These are phyloP conservation scores for Penicillium olsonii DNA, from an alignment of 2,329 filamentous ascomycete species.

Conservation along the genomic window DNA sequence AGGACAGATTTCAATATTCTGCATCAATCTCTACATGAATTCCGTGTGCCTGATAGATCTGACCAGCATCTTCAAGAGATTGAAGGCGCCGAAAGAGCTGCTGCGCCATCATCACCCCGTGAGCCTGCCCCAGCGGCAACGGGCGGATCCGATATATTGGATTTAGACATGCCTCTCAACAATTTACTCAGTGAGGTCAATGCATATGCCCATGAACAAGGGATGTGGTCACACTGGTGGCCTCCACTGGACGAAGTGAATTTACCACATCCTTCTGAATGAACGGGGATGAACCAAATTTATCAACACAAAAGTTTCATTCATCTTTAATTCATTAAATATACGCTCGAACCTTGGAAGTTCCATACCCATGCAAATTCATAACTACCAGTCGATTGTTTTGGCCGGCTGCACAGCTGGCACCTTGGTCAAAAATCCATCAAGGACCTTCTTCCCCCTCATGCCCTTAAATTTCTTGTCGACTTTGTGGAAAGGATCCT, in stretches of 20 bases:
- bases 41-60: constrained; percentile 15
- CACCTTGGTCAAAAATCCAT: constrained; percentile 14
- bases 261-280: not conserved
- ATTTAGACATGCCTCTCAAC: constrained; percentile 16
- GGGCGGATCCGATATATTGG: constrained; percentile 7
- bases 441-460: constrained; percentile 54
- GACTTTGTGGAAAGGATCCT: constrained; percentile 56
- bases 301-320: not conserved
- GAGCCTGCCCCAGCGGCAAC: constrained; percentile 4
- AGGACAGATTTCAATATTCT: constrained; percentile 17
- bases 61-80: constrained; percentile 19
- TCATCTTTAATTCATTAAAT: not conserved
- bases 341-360: not conserved
- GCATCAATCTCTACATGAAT: constrained; percentile 21
- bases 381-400: constrained; percentile 38
- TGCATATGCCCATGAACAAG: constrained; percentile 17
- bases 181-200: constrained; percentile 17
- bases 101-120: constrained; percentile 1
- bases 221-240: constrained; percentile 21
- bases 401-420: constrained; percentile 22
- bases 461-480: constrained; percentile 58
- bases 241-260: constrained; percentile 16
- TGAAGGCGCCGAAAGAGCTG: constrained; percentile 14
- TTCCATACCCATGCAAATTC: not conserved
- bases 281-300: not conserved